These are phyloP conservation scores for Tylopilus felleus DNA, from an alignment of 768 basidiomycete species.

Conservation along the genomic window DNA sequence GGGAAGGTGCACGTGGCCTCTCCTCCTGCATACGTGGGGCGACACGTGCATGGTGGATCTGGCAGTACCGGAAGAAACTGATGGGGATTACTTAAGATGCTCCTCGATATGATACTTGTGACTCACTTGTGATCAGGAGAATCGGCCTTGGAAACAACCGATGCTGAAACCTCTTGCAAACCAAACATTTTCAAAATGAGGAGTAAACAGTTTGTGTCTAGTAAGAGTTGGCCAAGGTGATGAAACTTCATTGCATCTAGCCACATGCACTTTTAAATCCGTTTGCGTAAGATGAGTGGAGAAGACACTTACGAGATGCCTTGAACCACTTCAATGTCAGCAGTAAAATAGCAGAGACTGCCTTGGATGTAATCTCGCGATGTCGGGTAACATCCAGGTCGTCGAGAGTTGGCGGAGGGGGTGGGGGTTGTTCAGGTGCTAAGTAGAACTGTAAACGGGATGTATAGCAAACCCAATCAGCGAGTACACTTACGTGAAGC, in stretches of 20 bases:
- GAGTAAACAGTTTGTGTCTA: conserved; percentile 92
- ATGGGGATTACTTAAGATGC: conserved; percentile 5
- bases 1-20: conserved; percentile 57
- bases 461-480: background rate
- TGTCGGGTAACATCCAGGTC: conserved; percentile 93
- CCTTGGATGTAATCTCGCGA: conserved; percentile 96
- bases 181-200: conserved; percentile 98
- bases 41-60: conserved; percentile 69
- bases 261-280: background rate
- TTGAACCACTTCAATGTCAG: conserved; percentile 97
- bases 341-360: conserved; percentile 90
- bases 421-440: conserved; percentile 62
- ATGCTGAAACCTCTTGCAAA: conserved; percentile 82
- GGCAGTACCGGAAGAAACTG: conserved; percentile 97
- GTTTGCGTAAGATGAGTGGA: background rate
- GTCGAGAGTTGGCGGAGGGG: conserved; percentile 74
- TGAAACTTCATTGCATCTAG: conserved; percentile 98
- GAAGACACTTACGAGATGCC: conserved; percentile 75
- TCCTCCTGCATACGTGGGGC: conserved; percentile 61
- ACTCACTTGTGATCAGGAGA: conserved; percentile 79
- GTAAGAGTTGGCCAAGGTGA: conserved; percentile 89
- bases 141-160: conserved; percentile 87
- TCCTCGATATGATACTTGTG: background rate
- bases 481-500: conserved; percentile 51
- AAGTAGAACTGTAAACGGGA: conserved; percentile 9